Percentiles rank a stretch among this genome's conserved stretches.
These are phyloP conservation scores for Phialocephala sp. DNA, from an alignment of 2,329 filamentous ascomycete genomes.

Conservation along the genomic window DNA sequence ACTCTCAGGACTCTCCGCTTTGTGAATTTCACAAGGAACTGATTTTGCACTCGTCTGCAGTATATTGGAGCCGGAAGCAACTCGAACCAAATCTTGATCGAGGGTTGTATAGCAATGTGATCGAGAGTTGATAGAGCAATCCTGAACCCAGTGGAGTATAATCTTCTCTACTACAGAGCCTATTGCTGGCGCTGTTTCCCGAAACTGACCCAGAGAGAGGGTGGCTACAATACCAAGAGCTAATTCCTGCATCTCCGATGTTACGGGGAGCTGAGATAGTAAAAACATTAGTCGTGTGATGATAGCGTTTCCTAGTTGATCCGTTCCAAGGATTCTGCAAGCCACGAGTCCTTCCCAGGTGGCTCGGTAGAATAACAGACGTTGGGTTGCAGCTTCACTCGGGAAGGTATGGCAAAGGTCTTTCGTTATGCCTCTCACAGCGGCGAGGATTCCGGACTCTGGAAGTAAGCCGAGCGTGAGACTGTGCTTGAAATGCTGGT, in stretches of 20 bases:
- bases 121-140: too few species aligned
- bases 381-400: conserved; percentile 17
- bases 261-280: neutral
- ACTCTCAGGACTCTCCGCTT: neutral
- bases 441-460: conserved; percentile 20
- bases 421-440: conserved; percentile 23
- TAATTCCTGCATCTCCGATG: neutral
- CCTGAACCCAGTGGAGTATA: neutral
- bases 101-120: too few species aligned
- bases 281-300: neutral
- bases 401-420: conserved; percentile 20
- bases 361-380: neutral
- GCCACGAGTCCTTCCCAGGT: neutral
- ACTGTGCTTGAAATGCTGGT: conserved; percentile 31
- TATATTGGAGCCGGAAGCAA: too few species aligned
- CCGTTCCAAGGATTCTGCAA: neutral
- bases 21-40: neutral
- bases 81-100: too few species aligned
- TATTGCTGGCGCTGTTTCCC: neutral
- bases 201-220: neutral
- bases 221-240: neutral
- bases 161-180: neutral
- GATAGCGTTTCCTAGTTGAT: neutral
- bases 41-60: neutral
- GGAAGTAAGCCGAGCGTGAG: conserved; percentile 35